Evolutionary conservation across 2,329 filamentous ascomycete genomes (phyloP), one percentile per base, ranked within the genome.

Genomic region (Fusarium verrucosum): DNA sequence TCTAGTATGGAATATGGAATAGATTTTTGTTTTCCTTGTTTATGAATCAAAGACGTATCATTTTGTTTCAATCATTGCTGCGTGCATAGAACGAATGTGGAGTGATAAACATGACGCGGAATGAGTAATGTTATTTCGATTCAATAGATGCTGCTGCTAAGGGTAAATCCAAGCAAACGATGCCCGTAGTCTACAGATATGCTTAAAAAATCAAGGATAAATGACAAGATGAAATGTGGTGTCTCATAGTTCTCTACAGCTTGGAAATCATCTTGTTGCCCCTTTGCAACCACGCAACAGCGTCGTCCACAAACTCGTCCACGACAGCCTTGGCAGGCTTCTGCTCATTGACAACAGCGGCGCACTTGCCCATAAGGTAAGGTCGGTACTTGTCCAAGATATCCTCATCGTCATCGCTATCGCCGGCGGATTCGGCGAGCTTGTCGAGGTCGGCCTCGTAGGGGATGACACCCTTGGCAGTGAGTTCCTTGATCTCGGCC

Each of bases 301-400:
- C 95, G 74, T 96, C 94, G 49, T 82, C 79, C 65, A 99, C 91
- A 72, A 99, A 90, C 82, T 99, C 95, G 74, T 99, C 95, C 35
- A 99, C 90, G 62, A 99, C 94, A 17, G 79, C 91, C 86, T 94
- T 96, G 62, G 95, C 95, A 35, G 85, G 82, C 88, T 96, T 96
- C 84, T 89, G 91, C 82, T 98, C 93, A 74, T 94, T 95, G 54
- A 95, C 91, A 28, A 97, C 92, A 25, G 95, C 94, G 33, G 95
- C 91, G 61, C 92, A 94, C 85, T 98, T 96, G 78, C 95, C 95
- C 95, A 99, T 99, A 71, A 97, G 81, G 83, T 88, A 96, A 14
- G 94, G 94, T 58, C 92, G 86, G 73, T 92, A 94, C 75, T 95
- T 92, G 77, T 98, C 95, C 81, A 99, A 88, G 30, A 90, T 87